These are phyloP conservation scores for Coniochaeta ligniaria DNA, from an alignment of 2,329 filamentous ascomycete species.

Conservation along the genomic window DNA sequence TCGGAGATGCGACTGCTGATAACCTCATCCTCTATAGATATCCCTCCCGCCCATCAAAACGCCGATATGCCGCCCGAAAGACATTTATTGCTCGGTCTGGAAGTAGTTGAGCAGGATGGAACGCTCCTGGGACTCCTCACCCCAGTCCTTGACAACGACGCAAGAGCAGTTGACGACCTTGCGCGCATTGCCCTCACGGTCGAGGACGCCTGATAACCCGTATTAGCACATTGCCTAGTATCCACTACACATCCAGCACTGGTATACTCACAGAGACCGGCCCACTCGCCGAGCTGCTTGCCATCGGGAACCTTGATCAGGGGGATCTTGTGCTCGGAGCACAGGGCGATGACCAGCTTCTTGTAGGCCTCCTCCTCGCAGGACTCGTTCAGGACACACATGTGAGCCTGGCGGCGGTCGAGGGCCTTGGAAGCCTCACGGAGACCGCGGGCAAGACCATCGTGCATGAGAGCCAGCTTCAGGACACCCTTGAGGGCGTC, in stretches of 20 bases:
- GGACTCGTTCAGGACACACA: constrained; percentile 99
- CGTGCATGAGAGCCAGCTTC: constrained; percentile 98
- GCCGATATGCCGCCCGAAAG: constrained; percentile 20
- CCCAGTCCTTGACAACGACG: constrained; percentile 99
- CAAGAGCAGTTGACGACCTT: constrained; percentile 99
- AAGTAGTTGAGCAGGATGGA: constrained; percentile 99
- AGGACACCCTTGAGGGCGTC: constrained; percentile 98
- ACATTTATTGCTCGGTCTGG: constrained; percentile 73
- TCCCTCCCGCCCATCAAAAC: constrained; percentile 14
- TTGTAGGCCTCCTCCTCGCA: constrained; percentile 99
- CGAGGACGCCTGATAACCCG: constrained; percentile 71
- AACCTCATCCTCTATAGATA: constrained; percentile 29
- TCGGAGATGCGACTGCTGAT: constrained; percentile 23
- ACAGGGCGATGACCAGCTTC: constrained; percentile 98
- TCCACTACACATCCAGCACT: constrained; percentile 4
- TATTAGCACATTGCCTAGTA: constrained; percentile 1
- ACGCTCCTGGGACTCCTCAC: constrained; percentile 99
- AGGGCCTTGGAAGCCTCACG: constrained; percentile 98
- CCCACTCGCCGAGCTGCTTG: constrained; percentile 99
- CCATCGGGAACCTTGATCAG: constrained; percentile 99
- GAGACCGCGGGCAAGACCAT: constrained; percentile 96
- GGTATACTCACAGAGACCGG: constrained; percentile 84
- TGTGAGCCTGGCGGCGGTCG: constrained; percentile 97
- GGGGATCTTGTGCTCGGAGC: constrained; percentile 99
- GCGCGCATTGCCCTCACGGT: constrained; percentile 98